Base-by-base conservation (phyloP, 176 grass and related monocot species). In the Themeda triandra region DNA sequence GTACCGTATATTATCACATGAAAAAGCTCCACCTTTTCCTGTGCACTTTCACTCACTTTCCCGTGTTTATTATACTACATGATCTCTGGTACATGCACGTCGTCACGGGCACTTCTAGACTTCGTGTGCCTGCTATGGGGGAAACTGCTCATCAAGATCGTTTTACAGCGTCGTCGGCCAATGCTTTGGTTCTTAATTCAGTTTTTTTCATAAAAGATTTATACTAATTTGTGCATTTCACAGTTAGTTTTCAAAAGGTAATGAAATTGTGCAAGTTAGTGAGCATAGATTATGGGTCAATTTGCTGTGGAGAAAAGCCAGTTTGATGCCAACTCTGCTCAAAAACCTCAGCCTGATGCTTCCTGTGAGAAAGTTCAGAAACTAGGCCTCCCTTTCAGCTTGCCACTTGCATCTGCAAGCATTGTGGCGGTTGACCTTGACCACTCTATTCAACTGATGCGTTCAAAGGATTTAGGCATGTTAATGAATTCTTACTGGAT, bases 301-400 rank as follows among this genome's bases (percentile, higher is more conserved):
- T 62, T 59, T 59, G 35, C n/a, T 54, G 32, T 41, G 70, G 46
- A 81, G 44, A 5, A 69, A 37, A 12, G 15, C 68, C 53, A 63
- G 17, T 44, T 37, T 54, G 68, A 66, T 68, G 69, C 60, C 44
- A 58, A 75, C 60, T 56, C 31, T 81, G 69, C 13, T 53, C 0
- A 39, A 64, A 63, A 74, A 66, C 39, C 37, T 62, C 23, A 62
- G 28, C 71, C 62, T 76, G 17, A 44, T 59, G 53, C 18, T 59
- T 69, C 49, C 39, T 83, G 63, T 82, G 64, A 10, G 58, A 71
- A 71, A 51, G 39, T 87, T 82, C 39, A 71, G 23, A 78, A 83
- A 78, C 49, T 53, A 19, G 40, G 31, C 39, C 51, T 36, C 53
- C 14, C 39, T 70, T 87, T 77, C 21, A 70, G 56, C 41, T 73